These are phyloP conservation scores for Lantana camara DNA, from an alignment of 257 asterid species.

Conservation along the genomic window DNA sequence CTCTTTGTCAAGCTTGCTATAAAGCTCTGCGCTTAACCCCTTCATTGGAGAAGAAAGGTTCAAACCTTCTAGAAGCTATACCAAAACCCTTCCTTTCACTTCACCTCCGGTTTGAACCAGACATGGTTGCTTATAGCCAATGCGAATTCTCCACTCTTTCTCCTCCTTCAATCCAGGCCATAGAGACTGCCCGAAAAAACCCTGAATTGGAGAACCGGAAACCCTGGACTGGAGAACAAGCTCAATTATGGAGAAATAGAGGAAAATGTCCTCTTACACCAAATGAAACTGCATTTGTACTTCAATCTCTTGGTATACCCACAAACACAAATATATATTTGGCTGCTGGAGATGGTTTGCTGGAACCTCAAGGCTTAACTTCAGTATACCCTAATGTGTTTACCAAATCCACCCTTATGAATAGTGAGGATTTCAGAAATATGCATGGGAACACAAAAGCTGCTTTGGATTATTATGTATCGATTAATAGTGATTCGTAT, in stretches of 20 bases:
- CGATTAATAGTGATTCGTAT: constrained; percentile 74
- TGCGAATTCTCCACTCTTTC: constrained; percentile 74
- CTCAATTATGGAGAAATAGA: constrained; percentile 86
- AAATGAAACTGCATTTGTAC: constrained; percentile 76
- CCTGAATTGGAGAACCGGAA: constrained; percentile 54
- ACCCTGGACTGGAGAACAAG: constrained; percentile 90
- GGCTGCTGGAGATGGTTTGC: constrained; percentile 96
- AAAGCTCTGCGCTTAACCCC: constrained; percentile 69
- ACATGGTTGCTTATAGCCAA: constrained; percentile 98
- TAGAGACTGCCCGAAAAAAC: constrained; percentile 60
- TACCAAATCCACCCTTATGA: constrained; percentile 70
- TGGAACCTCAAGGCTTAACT: constrained; percentile 85
- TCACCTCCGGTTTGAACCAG: constrained; percentile 98
- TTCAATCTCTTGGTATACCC: constrained; percentile 83
- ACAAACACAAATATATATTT: constrained; percentile 71
- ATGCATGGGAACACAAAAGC: constrained; percentile 99
- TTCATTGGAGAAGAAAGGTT: constrained; percentile 62
- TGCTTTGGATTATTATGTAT: constrained; percentile 80
- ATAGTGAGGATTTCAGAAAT: constrained; percentile 56
- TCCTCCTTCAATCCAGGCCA: constrained; percentile 62
- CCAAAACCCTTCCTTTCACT: constrained; percentile 99
- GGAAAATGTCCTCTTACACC: constrained; percentile 98
- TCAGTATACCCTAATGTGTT: constrained; percentile 65
- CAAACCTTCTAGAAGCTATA: constrained; percentile 78
- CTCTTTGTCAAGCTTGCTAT: constrained; percentile 93